Evolutionary conservation across 2,329 filamentous ascomycete genomes (phyloP).

Genomic region (Leptographium wingfieldii): DNA sequence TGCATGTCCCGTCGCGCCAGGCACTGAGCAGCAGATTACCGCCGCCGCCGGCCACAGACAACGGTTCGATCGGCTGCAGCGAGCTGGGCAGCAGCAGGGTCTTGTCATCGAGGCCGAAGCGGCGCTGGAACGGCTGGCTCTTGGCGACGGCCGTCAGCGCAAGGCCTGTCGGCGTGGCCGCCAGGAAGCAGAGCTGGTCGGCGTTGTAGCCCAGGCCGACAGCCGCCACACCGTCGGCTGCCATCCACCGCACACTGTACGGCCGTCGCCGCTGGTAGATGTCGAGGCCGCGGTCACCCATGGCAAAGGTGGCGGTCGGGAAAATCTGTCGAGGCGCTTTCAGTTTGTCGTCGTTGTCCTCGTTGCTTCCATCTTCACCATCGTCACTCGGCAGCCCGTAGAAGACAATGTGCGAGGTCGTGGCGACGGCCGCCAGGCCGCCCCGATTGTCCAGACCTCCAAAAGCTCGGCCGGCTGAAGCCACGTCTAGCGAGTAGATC

Average conservation of each 20-base stretch:
- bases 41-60: constrained; percentile 18
- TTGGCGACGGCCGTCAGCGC: constrained; percentile 19
- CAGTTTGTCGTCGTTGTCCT: background rate
- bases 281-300: constrained; percentile 10
- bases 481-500: constrained; percentile 23
- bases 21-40: constrained; percentile 31
- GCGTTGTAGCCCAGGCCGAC: constrained; percentile 30
- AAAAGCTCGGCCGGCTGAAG: background rate
- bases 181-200: constrained; percentile 32
- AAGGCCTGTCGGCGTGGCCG: constrained; percentile 32
- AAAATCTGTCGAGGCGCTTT: background rate
- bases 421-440: constrained; percentile 21
- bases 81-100: constrained; percentile 22
- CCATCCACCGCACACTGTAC: constrained; percentile 32
- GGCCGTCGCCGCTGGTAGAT: constrained; percentile 9
- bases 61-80: constrained; percentile 29
- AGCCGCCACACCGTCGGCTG: constrained; percentile 29
- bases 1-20: constrained; percentile 40
- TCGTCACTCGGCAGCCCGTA: constrained; percentile 18
- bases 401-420: constrained; percentile 18
- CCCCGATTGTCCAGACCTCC: constrained; percentile 2
- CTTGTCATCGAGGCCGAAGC: constrained; percentile 15
- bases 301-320: constrained; percentile 13
- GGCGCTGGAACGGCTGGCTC: constrained; percentile 10
- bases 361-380: background rate